These are phyloP conservation scores for Gossypium herbaceum DNA, from an alignment of 345 rosid genomes.

Conservation along the genomic window DNA sequence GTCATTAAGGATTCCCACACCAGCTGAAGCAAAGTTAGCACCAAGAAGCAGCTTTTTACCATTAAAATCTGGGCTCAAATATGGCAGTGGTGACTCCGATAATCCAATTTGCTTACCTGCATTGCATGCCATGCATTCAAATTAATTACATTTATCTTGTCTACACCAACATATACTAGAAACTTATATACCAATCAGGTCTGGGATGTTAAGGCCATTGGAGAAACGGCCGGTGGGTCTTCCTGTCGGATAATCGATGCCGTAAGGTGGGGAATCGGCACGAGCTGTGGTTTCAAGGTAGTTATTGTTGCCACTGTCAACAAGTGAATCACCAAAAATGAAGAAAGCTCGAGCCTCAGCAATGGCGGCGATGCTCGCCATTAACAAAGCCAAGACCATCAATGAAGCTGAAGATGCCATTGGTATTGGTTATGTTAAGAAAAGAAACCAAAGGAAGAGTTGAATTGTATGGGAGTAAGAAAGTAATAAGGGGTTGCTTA, in stretches of 20 bases:
- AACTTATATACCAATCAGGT: constrained; percentile 49
- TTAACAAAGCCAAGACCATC: constrained; percentile 15
- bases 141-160: background rate
- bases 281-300: constrained; percentile 78
- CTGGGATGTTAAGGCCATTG: constrained; percentile 80
- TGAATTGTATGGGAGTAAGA: background rate
- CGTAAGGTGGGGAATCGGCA: constrained; percentile 70
- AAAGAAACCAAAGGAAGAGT: background rate
- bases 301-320: constrained; percentile 83
- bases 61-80: constrained; percentile 59
- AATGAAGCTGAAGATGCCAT: constrained; percentile 2
- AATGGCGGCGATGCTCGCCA: constrained; percentile 16
- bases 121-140: background rate
- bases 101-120: constrained; percentile 54
- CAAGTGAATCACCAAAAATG: constrained; percentile 70
- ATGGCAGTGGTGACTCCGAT: constrained; percentile 63
- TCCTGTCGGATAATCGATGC: constrained; percentile 59
- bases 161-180: background rate
- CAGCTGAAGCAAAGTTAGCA: constrained; percentile 95
- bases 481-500: background rate
- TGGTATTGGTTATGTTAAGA: background rate
- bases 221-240: constrained; percentile 79
- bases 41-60: constrained; percentile 61
- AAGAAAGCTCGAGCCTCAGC: constrained; percentile 51
- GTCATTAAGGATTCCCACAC: constrained; percentile 59